Evolutionary conservation across 768 basidiomycete genomes (phyloP).

Genomic region (Xerocomellus amylosporus): DNA sequence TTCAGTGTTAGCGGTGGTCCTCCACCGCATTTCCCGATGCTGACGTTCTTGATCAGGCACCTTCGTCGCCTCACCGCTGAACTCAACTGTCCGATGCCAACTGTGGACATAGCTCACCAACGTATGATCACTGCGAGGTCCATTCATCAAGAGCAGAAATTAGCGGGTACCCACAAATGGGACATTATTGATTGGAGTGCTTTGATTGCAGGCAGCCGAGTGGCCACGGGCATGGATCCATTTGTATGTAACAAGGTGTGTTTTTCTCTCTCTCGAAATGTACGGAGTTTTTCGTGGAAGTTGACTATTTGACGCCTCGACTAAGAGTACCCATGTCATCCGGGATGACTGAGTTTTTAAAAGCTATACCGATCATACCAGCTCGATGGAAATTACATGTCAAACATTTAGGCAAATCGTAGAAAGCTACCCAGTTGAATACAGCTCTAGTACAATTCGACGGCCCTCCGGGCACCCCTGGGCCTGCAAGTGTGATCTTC

Average conservation of each 20-base stretch:
- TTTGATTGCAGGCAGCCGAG: constrained; percentile 72
- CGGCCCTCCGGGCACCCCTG: no score
- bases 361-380: not conserved
- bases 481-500: no score
- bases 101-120: constrained; percentile 68
- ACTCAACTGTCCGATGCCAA: constrained; percentile 67
- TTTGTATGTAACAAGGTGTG: constrained; percentile 38
- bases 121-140: constrained; percentile 79
- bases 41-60: constrained; percentile 40
- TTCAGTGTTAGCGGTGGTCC: constrained; percentile 47
- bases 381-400: not conserved
- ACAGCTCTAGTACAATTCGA: no score
- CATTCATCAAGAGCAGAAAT: constrained; percentile 49
- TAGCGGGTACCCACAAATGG: constrained; percentile 47
- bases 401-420: not conserved
- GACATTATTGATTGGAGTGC: constrained; percentile 80
- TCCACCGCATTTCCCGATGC: not conserved
- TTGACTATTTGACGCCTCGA: not conserved
- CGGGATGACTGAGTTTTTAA: constrained; percentile 19
- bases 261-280: not conserved
- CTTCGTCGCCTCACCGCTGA: constrained; percentile 68
- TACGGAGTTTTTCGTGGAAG: not conserved
- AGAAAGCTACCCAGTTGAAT: not conserved
- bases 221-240: constrained; percentile 63
- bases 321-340: constrained; percentile 24